phyloP scores from a whole-genome alignment of 176 grass and related monocot genomes.

The Zea luxurians region DNA sequence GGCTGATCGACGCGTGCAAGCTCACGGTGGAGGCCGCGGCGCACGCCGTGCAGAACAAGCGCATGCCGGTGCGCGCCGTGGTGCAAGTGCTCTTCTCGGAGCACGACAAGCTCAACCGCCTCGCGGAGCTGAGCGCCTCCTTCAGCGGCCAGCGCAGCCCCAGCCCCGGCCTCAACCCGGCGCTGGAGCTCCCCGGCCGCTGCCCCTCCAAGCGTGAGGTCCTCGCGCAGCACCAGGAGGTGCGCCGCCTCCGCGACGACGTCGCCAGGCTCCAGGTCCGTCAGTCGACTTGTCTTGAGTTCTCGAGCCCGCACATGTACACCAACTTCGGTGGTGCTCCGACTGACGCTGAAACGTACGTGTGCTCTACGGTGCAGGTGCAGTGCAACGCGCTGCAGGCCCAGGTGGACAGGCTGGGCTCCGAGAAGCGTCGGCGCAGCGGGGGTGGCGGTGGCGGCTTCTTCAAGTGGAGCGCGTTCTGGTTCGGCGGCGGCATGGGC shows the following conservation, averaged over 20 bases:
- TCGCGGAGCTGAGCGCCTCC: constrained; percentile 71
- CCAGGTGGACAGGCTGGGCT: constrained; percentile 66
- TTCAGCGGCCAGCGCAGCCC: constrained; percentile 55
- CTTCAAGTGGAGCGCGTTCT: constrained; percentile 83
- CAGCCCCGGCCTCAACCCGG: constrained; percentile 32
- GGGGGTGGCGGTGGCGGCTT: constrained; percentile 42
- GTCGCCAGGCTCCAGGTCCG: constrained; percentile 72
- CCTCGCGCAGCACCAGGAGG: constrained; percentile 79
- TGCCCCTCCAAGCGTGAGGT: constrained; percentile 86
- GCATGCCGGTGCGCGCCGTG: constrained; percentile 77
- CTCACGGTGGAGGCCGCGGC: constrained; percentile 75
- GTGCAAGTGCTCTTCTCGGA: constrained; percentile 96
- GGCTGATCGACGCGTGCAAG: constrained; percentile 82
- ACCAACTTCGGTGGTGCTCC: too few species aligned
- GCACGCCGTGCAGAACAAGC: constrained; percentile 96
- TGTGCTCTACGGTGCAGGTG: constrained; percentile 36
- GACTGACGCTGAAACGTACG: background rate
- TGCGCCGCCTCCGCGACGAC: constrained; percentile 80
- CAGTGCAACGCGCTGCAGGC: constrained; percentile 80
- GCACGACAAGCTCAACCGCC: constrained; percentile 82
- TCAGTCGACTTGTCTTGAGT: background rate
- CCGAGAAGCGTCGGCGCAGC: constrained; percentile 49
- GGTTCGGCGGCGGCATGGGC: constrained; percentile 56
- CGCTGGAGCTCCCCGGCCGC: constrained; percentile 60
- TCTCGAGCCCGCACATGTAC: too few species aligned